phyloP scores from a whole-genome alignment of 306 rosid species.

The Alnus rubra region DNA sequence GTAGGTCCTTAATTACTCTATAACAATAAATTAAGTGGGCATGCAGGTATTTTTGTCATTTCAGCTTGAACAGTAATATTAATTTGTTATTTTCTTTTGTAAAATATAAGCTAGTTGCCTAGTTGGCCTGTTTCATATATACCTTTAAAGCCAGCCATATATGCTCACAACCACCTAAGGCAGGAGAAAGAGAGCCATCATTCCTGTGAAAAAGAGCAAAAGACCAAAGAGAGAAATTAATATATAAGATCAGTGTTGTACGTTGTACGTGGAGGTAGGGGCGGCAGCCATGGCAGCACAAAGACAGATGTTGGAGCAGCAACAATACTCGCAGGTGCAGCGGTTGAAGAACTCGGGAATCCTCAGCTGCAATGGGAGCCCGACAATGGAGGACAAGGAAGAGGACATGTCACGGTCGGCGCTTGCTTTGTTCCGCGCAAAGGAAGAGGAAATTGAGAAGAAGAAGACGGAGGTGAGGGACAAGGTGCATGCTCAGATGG shows the following conservation, averaged over 20 bases:
- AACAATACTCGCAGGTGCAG: constrained; percentile 37
- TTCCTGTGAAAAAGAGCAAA: constrained; percentile 39
- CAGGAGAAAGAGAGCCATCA: constrained; percentile 60
- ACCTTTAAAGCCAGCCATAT: constrained; percentile 59
- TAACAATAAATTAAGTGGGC: background rate
- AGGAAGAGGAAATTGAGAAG: constrained; percentile 94
- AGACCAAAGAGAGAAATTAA: constrained; percentile 3
- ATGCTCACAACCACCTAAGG: constrained; percentile 49
- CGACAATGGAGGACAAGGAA: constrained; percentile 62
- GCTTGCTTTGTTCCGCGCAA: constrained; percentile 60
- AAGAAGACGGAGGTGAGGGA: constrained; percentile 81
- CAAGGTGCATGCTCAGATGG: constrained; percentile 73
- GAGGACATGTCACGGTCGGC: constrained; percentile 87
- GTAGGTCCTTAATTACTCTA: constrained; percentile 3
- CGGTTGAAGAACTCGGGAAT: constrained; percentile 56
- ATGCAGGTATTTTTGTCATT: constrained; percentile 36
- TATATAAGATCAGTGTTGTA: too few relatives aligned
- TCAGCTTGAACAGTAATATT: background rate
- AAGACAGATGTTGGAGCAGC: constrained; percentile 59
- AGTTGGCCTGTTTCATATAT: background rate
- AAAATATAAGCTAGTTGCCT: constrained; percentile 38
- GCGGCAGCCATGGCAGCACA: constrained; percentile 63
- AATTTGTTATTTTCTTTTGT: constrained; percentile 33
- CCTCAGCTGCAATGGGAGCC: constrained; percentile 53
- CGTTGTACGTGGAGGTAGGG: background rate